Percentiles rank a stretch among this genome's conserved stretches.
Evolutionary conservation across 768 basidiomycete genomes (phyloP).

Genomic region (Hemileccinum rubropunctum): DNA sequence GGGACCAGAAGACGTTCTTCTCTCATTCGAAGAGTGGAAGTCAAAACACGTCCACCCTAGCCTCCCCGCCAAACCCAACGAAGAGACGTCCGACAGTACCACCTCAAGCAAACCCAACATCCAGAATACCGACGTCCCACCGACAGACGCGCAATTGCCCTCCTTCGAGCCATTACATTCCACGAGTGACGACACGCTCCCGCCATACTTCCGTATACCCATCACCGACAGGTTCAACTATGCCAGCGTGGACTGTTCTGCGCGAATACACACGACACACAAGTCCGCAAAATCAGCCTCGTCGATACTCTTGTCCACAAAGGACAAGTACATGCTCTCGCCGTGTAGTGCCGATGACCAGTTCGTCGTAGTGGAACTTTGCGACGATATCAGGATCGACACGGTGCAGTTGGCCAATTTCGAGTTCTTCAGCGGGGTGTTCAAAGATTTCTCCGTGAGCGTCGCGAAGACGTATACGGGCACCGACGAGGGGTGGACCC

Average conservation of each 20-base stretch:
- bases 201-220: slow-evolving; percentile 70
- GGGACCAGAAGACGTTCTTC: slow-evolving; percentile 55
- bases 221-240: slow-evolving; percentile 92
- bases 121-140: slow-evolving; percentile 3
- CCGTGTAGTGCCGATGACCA: slow-evolving; percentile 67
- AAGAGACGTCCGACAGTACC: slow-evolving; percentile 4
- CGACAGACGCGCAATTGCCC: slow-evolving; percentile 9
- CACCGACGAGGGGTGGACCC: slow-evolving; percentile 61
- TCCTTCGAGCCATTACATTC: slow-evolving; percentile 14
- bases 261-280: slow-evolving; percentile 85
- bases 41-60: slow-evolving; percentile 52
- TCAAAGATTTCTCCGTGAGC: slow-evolving; percentile 87
- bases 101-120: not conserved
- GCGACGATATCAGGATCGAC: slow-evolving; percentile 96
- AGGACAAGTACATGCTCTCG: slow-evolving; percentile 95
- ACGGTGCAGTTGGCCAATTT: slow-evolving; percentile 95
- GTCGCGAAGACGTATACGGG: slow-evolving; percentile 79
- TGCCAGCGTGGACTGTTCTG: slow-evolving; percentile 89
- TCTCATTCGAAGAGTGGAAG: slow-evolving; percentile 91
- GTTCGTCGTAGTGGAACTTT: slow-evolving; percentile 93
- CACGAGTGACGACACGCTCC: slow-evolving; percentile 28
- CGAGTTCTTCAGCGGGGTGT: slow-evolving; percentile 97
- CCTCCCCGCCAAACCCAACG: slow-evolving; percentile 15
- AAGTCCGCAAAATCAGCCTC: slow-evolving; percentile 77
- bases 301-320: slow-evolving; percentile 83